Evolutionary conservation across 139 green algal species (phyloP), one percentile per base, ranked within the genome.

Genomic region (Tetraselmis striata): DNA sequence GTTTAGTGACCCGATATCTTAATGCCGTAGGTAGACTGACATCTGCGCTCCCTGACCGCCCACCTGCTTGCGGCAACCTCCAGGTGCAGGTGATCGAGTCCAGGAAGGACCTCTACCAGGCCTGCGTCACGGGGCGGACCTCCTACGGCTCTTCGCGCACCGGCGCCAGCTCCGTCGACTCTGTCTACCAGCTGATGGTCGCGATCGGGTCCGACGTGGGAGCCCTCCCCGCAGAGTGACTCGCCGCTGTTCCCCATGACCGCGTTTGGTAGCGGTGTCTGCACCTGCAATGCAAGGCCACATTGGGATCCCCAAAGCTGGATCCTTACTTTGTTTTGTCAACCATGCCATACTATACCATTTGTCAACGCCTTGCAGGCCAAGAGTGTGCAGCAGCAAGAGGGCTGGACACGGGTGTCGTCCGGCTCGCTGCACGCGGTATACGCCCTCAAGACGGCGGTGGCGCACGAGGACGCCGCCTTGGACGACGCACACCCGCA

Each of bases 91-190:
- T 82, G 25, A 27, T 82, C n/a, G 79, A 75, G 79, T 82, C 79
- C 27, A 2, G 31, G 31, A 82, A 82, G 79, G 79, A 82, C 79
- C 32, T 82, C 5, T 82, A 82, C 79, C 79, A 82, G 24, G 29
- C 79, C 28, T 32, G 59, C 30, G 32, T 82, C 32, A 82, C 79
- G 2, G 79, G 79, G 30, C 79, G 79, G 23, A 82, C 79, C 2
- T 23, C 28, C 31, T 82, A 82, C 32, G 79, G 79, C 32, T 82
- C 79, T 2, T 32, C 79, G 22, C 79, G 79, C 5, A 26, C 29
- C 25, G 79, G 79, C 27, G 79, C 30, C 28, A 77, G 31, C 79
- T 29, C 28, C 25, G 23, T 31, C 30, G 30, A 82, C 32, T 76
- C 32, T 26, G 79, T 76, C 26, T 82, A 82, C 79, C 31, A 82